Evolutionary conservation across 108 stramenopile genomes (phyloP).

Genomic region (Fragilariopsis cylindrus): DNA sequence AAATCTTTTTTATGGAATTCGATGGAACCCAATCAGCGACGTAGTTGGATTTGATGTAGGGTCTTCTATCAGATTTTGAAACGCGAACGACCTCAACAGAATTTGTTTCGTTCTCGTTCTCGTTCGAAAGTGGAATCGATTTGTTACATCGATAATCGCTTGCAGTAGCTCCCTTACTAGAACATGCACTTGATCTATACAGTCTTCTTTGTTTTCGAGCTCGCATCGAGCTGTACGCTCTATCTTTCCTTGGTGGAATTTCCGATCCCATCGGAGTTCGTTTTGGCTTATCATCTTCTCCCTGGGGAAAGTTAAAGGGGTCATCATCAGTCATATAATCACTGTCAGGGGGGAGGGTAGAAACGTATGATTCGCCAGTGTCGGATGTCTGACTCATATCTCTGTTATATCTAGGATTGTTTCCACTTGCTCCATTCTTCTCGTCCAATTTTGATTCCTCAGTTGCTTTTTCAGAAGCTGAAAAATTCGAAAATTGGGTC

Average conservation of each 20-base stretch:
- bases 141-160: not conserved
- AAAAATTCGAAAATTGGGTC: constrained; percentile 14
- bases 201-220: not conserved
- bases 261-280: not conserved
- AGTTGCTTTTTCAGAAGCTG: not conserved
- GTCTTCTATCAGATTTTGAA: not conserved
- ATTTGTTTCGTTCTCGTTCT: constrained; percentile 1
- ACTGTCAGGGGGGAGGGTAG: constrained; percentile 33
- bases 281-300: not conserved
- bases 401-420: not conserved
- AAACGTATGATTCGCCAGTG: constrained; percentile 23
- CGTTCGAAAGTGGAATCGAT: not conserved
- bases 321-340: constrained; percentile 17
- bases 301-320: not conserved
- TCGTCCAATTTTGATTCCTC: no score
- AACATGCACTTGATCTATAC: not conserved
- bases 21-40: constrained; percentile 33
- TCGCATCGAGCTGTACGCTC: not conserved
- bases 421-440: no score
- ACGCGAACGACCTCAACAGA: constrained; percentile 10
- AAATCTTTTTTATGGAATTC: constrained; percentile 6
- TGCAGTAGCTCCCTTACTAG: not conserved
- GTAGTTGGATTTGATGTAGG: constrained; percentile 15
- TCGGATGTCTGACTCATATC: not conserved
- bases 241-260: not conserved